Evolutionary conservation across 1,284 basidiomycete species (phyloP).

Genomic region (Singerocomus inundabilis): DNA sequence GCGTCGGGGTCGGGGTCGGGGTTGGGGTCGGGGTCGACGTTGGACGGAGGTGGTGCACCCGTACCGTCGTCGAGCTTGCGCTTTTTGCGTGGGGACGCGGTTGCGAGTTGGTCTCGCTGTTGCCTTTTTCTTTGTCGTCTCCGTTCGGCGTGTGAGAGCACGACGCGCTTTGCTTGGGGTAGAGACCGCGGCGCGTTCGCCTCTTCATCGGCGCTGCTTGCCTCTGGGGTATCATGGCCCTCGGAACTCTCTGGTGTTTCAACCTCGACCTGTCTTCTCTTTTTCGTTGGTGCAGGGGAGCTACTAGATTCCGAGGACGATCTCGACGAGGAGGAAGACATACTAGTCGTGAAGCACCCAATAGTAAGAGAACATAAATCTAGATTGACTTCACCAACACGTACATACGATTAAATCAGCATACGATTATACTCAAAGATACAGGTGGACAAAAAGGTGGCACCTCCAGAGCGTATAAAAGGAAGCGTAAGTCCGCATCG

Average conservation of each 20-base stretch:
- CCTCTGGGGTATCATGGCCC: constrained; percentile 1
- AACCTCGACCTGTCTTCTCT: constrained; percentile 19
- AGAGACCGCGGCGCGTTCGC: constrained; percentile 4
- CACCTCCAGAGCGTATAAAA: constrained; percentile 1
- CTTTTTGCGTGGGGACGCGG: constrained; percentile 38
- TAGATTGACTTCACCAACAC: background rate
- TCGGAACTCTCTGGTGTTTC: constrained; percentile 9
- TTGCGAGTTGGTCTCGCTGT: constrained; percentile 14
- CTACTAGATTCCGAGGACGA: constrained; percentile 20
- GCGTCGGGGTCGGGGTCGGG: background rate
- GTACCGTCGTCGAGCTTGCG: constrained; percentile 46
- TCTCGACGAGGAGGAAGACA: constrained; percentile 14
- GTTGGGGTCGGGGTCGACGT: background rate
- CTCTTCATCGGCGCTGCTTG: constrained; percentile 12
- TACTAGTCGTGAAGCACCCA: background rate
- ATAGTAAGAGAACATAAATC: no score
- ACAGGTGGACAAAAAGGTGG: background rate
- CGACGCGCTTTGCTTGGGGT: constrained; percentile 27
- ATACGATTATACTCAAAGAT: constrained; percentile 21
- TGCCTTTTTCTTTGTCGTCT: constrained; percentile 60
- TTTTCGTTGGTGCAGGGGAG: constrained; percentile 17
- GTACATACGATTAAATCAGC: constrained; percentile 19
- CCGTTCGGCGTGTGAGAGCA: constrained; percentile 71
- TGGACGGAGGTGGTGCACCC: constrained; percentile 15
- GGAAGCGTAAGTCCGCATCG: constrained; percentile 1